Evolutionary conservation across 306 rosid species (phyloP).

Genomic region (Adenanthera pavonina): DNA sequence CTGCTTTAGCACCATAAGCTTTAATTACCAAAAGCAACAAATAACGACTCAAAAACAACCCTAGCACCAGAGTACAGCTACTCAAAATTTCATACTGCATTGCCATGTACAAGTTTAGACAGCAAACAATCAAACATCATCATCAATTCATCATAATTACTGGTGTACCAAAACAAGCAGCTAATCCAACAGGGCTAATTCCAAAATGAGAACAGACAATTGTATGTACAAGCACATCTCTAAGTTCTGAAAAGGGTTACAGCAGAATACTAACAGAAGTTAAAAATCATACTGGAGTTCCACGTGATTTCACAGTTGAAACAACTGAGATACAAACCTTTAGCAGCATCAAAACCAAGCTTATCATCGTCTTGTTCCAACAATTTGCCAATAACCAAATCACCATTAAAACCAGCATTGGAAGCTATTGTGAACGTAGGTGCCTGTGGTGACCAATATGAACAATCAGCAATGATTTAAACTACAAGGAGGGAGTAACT

Average conservation of each 20-base stretch:
- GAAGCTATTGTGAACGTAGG: slow-evolving; percentile 74
- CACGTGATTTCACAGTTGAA: not conserved
- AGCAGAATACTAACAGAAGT: not conserved
- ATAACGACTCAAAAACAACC: not conserved
- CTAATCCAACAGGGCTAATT: slow-evolving; percentile 12
- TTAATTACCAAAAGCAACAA: slow-evolving; percentile 26
- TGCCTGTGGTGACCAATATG: slow-evolving; percentile 55
- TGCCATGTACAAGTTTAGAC: no score
- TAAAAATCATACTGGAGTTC: not conserved
- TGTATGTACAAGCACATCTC: not conserved
- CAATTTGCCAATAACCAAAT: slow-evolving; percentile 77
- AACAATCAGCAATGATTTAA: slow-evolving; percentile 36
- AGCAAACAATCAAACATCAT: not conserved
- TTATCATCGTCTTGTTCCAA: slow-evolving; percentile 79
- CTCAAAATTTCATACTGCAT: not conserved
- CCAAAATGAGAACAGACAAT: not conserved
- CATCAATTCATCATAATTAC: not conserved
- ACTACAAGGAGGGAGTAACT: not conserved
- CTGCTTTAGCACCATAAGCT: slow-evolving; percentile 54
- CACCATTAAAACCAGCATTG: slow-evolving; percentile 90
- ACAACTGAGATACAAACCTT: slow-evolving; percentile 59
- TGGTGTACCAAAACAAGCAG: not conserved
- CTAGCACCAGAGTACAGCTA: not conserved
- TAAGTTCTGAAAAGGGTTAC: not conserved
- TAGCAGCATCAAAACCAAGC: slow-evolving; percentile 79